Base-by-base conservation (phyloP, 768 basidiomycete species). In the Tricholoma sp. region DNA sequence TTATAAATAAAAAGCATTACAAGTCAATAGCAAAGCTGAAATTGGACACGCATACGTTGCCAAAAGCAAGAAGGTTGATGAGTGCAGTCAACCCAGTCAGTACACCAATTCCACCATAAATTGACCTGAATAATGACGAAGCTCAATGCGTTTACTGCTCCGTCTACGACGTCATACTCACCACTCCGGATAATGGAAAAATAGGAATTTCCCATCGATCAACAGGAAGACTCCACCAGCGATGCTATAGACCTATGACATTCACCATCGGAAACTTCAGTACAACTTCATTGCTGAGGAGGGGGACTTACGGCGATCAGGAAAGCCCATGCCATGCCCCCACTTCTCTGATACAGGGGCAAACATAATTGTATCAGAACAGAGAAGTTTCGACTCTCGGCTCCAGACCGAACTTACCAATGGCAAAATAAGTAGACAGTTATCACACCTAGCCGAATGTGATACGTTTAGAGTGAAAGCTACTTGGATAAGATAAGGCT, bases 371-470 rank as follows among this genome's bases (percentile, higher is more conserved):
- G 51, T 42, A 66, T 72, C 65, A 73, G 62, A 62, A 24, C 24
- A 58, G 36, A 29, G 24, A 52, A 50, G 36, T 57, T 57, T 41
- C 60, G 54, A 56, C 52, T 33, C 45, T 53, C 34, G 59, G 50
- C 56, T 55, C 52, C 48, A 54, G 53, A 57, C 47, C 63, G 55
- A 50, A 66, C 84, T 67, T 65, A 87, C 88, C 71, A 89, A 77
- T 66, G 87, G 87, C 57, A 90, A 74, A 57, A 88, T 73, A 56
- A 89, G 80, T 56, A 88, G 74, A 72, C 86, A 90, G 71, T 88
- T 88, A 74, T 89, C 87, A 76, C 87, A 90, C 87, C 86, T 88
- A 58, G 49, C 33, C 54, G 47, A 57, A 47, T 41, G 18, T 55
- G 56, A 62, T 52, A 39, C 39, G 29, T 39, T 59, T 47, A 32